These are phyloP conservation scores for Marsdenia floribunda DNA, from an alignment of 257 asterid genomes.

Conservation along the genomic window DNA sequence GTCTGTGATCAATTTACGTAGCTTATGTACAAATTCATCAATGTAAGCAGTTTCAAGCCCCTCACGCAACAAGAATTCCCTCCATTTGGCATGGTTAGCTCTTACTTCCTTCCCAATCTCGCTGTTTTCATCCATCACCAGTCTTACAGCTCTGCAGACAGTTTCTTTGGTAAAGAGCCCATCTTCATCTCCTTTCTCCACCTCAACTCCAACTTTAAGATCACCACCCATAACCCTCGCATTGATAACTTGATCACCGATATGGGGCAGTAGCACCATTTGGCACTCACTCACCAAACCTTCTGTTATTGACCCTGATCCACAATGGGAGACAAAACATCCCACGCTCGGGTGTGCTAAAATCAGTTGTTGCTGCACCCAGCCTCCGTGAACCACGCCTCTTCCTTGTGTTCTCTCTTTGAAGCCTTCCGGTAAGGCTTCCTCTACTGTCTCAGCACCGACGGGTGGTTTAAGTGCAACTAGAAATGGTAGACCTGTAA, in stretches of 20 bases:
- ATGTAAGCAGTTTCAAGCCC: constrained; percentile 25
- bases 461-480: constrained; percentile 29
- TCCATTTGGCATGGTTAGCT: constrained; percentile 25
- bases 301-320: constrained; percentile 28
- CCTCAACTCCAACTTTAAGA: constrained; percentile 28
- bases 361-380: constrained; percentile 67
- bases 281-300: constrained; percentile 23
- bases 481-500: constrained; percentile 28
- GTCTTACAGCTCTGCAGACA: constrained; percentile 18
- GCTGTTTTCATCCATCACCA: constrained; percentile 25
- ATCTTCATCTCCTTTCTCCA: constrained; percentile 29
- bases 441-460: constrained; percentile 18
- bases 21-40: constrained; percentile 16
- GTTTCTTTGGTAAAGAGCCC: constrained; percentile 24
- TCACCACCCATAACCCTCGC: constrained; percentile 27
- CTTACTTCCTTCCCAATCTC: constrained; percentile 22
- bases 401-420: constrained; percentile 17
- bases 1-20: background rate
- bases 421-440: constrained; percentile 27
- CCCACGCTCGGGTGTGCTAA: constrained; percentile 46
- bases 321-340: constrained; percentile 34
- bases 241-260: constrained; percentile 26
- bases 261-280: constrained; percentile 28
- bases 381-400: constrained; percentile 55
- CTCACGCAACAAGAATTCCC: constrained; percentile 20